A percentile compares a stretch with the other conserved stretches of the same genome.
phyloP scores from a whole-genome alignment of 2,329 filamentous ascomycete species.

The Fusarium musae region DNA sequence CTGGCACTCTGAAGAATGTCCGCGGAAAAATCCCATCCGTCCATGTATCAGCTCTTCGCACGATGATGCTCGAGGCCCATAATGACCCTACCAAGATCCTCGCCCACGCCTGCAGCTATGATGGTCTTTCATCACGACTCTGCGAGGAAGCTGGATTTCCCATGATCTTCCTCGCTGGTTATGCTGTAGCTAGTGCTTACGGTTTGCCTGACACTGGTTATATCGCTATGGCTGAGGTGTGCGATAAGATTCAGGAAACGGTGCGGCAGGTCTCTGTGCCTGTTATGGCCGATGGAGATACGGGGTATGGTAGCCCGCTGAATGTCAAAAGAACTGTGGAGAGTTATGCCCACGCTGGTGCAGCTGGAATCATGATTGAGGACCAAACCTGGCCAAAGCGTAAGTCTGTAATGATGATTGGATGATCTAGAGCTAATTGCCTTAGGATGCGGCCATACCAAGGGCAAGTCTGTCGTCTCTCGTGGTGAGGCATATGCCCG shows the following conservation, averaged over 20 bases:
- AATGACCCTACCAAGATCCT: conserved; percentile 56
- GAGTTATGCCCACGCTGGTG: conserved; percentile 54
- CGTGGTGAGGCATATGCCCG: conserved; percentile 58
- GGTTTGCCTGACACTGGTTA: conserved; percentile 61
- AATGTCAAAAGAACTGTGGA: conserved; percentile 58
- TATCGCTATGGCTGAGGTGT: conserved; percentile 60
- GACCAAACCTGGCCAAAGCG: conserved; percentile 62
- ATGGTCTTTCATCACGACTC: conserved; percentile 56
- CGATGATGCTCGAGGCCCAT: conserved; percentile 55
- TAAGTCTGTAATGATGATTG: conserved; percentile 33
- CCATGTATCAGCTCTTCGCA: conserved; percentile 51
- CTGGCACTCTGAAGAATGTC: conserved; percentile 19
- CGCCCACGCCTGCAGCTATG: conserved; percentile 56
- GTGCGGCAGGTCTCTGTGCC: conserved; percentile 53
- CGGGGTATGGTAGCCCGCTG: conserved; percentile 59
- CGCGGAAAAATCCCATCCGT: conserved; percentile 48
- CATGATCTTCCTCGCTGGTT: conserved; percentile 57
- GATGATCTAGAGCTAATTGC: not conserved
- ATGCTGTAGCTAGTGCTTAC: conserved; percentile 53
- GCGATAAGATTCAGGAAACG: conserved; percentile 56
- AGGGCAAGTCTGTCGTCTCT: conserved; percentile 58
- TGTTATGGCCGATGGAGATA: conserved; percentile 59
- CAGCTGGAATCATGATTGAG: conserved; percentile 56
- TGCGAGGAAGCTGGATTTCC: conserved; percentile 59
- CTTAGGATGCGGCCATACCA: conserved; percentile 52